A percentile compares a stretch with the other conserved stretches of the same genome.
phyloP scores from a whole-genome alignment of 2,329 filamentous ascomycete genomes.

The Coleophoma cylindrospora region DNA sequence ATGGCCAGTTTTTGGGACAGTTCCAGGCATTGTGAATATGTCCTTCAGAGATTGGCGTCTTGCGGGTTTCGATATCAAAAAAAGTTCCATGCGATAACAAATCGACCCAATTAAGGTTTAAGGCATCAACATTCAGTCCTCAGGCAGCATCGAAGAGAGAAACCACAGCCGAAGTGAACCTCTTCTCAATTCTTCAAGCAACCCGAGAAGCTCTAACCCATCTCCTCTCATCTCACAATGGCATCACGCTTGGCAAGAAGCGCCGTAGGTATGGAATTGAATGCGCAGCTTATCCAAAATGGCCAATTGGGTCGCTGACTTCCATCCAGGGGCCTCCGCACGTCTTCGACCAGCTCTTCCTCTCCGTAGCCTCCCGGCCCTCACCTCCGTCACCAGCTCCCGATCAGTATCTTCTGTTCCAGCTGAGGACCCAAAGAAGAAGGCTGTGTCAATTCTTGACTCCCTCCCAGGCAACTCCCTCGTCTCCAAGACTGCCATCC shows the following conservation, averaged over 20 bases:
- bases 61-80: not conserved
- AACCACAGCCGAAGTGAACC: not conserved
- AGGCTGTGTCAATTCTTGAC: slow-evolving; percentile 93
- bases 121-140: not conserved
- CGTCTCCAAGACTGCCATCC: slow-evolving; percentile 92
- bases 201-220: slow-evolving; percentile 34
- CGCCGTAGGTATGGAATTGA: slow-evolving; percentile 74
- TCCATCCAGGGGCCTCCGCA: slow-evolving; percentile 65
- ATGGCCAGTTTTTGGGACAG: slow-evolving; percentile 7
- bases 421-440: slow-evolving; percentile 86
- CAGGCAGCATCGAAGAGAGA: not conserved
- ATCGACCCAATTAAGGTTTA: not conserved
- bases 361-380: slow-evolving; percentile 68
- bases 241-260: slow-evolving; percentile 95
- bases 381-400: slow-evolving; percentile 60
- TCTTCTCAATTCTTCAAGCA: slow-evolving; percentile 13
- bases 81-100: not conserved
- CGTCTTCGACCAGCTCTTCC: slow-evolving; percentile 80
- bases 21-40: slow-evolving; percentile 19
- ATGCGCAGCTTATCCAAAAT: slow-evolving; percentile 1
- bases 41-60: not conserved
- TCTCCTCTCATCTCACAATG: slow-evolving; percentile 71
- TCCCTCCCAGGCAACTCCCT: slow-evolving; percentile 87
- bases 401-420: slow-evolving; percentile 75
- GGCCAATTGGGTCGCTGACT: slow-evolving; percentile 26